Percentiles rank a stretch among this genome's conserved stretches.
Evolutionary conservation across 352 stramenopile species (phyloP).

Genomic region (Pythium phragmitis): DNA sequence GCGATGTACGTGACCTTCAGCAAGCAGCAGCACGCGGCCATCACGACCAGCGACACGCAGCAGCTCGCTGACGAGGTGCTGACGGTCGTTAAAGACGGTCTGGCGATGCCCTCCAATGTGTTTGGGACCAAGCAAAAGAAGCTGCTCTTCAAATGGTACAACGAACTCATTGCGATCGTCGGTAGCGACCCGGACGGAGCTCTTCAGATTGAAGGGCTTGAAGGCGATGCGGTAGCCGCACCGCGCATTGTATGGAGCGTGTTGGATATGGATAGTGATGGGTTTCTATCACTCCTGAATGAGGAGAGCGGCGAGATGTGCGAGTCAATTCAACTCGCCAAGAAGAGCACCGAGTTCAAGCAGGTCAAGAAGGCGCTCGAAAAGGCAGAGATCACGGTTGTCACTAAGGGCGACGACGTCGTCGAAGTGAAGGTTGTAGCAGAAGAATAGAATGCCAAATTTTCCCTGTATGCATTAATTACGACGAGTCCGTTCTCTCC

Average conservation of each 20-base stretch:
- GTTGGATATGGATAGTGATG: constrained; percentile 70
- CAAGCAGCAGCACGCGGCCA: constrained; percentile 44
- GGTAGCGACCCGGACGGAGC: constrained; percentile 43
- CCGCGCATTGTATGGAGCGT: constrained; percentile 55
- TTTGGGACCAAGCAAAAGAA: constrained; percentile 84
- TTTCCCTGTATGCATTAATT: not conserved
- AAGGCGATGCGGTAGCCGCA: constrained; percentile 11
- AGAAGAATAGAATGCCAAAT: constrained; percentile 8
- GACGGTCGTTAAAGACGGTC: constrained; percentile 70
- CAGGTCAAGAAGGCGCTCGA: constrained; percentile 71
- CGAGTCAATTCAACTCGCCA: constrained; percentile 65
- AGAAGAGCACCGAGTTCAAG: constrained; percentile 68
- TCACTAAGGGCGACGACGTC: constrained; percentile 48
- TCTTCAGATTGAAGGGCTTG: constrained; percentile 24
- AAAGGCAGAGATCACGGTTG: constrained; percentile 47
- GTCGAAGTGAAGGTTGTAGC: constrained; percentile 5
- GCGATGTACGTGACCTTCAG: constrained; percentile 62
- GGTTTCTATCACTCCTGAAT: constrained; percentile 71
- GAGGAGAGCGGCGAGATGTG: constrained; percentile 62
- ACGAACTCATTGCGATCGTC: constrained; percentile 67
- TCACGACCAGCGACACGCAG: constrained; percentile 20
- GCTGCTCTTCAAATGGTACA: constrained; percentile 81
- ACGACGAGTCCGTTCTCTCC: not conserved
- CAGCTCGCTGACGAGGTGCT: constrained; percentile 62
- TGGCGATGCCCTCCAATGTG: constrained; percentile 85